These are phyloP conservation scores for Stemphylium lycopersici DNA, from an alignment of 2,329 filamentous ascomycete genomes.

Conservation along the genomic window DNA sequence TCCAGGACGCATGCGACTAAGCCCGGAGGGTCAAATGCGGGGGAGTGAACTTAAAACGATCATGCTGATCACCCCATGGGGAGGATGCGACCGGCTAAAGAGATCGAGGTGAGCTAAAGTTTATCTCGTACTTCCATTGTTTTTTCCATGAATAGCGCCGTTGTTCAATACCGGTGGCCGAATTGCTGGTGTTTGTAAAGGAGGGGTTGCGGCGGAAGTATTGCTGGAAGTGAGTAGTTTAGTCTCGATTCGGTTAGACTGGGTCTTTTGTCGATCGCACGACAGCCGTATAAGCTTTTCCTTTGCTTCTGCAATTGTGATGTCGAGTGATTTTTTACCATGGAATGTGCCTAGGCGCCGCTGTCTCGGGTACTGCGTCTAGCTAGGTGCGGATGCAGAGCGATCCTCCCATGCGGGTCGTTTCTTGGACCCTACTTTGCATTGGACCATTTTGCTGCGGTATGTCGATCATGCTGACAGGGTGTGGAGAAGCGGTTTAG, in stretches of 20 bases:
- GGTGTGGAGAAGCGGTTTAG: no score
- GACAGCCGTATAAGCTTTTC: constrained; percentile 3
- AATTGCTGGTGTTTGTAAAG: neutral
- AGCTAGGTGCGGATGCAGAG: neutral
- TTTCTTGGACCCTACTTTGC: neutral
- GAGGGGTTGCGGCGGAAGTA: neutral
- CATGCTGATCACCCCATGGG: constrained; percentile 5
- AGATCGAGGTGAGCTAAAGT: neutral
- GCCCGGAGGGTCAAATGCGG: constrained; percentile 6
- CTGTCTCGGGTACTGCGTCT: neutral
- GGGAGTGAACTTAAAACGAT: neutral
- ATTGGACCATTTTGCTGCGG: no score
- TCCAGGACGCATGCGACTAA: neutral
- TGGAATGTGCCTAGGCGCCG: constrained; percentile 1
- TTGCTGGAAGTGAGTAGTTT: neutral
- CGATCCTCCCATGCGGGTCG: neutral
- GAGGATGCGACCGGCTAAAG: constrained; percentile 12
- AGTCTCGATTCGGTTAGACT: neutral
- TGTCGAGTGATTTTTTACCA: neutral
- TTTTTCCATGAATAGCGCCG: neutral
- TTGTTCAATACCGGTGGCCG: neutral
- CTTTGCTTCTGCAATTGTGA: neutral
- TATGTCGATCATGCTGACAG: no score
- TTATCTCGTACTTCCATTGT: neutral
- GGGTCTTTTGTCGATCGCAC: neutral